phyloP scores from a whole-genome alignment of 805 yeast genomes.

The Kodamaea kakaduensis region DNA sequence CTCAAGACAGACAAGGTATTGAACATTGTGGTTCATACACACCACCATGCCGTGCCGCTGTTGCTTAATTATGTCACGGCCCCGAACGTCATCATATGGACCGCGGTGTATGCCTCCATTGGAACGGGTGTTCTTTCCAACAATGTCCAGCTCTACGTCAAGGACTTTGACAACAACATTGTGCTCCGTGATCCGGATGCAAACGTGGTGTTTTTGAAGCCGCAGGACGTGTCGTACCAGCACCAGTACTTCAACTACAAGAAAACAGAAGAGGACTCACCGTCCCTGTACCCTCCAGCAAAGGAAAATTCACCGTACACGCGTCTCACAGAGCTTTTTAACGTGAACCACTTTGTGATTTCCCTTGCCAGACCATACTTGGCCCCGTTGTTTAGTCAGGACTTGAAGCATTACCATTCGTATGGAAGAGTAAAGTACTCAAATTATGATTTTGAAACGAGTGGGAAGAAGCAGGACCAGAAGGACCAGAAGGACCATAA shows the following conservation, averaged over 20 bases:
- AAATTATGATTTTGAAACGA: conserved; percentile 9
- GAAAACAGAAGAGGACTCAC: conserved; percentile 9
- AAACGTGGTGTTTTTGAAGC: conserved; percentile 40
- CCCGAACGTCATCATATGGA: conserved; percentile 85
- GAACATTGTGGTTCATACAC: conserved; percentile 83
- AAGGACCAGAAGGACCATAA: too few species aligned
- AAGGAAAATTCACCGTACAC: conserved; percentile 64
- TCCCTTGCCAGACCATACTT: conserved; percentile 91
- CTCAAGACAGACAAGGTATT: conserved; percentile 71
- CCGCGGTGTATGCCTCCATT: conserved; percentile 79
- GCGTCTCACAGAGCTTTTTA: conserved; percentile 84
- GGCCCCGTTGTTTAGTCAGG: conserved; percentile 84
- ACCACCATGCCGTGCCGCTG: conserved; percentile 63
- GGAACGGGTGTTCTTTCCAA: conserved; percentile 66
- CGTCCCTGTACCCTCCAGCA: conserved; percentile 19
- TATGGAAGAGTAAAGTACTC: conserved; percentile 29
- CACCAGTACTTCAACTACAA: conserved; percentile 37
- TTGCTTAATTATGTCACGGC: conserved; percentile 85
- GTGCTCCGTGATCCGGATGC: conserved; percentile 47
- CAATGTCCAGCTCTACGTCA: conserved; percentile 55
- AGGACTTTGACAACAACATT: conserved; percentile 56
- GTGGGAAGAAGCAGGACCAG: too few species aligned
- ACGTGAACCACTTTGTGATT: conserved; percentile 89
- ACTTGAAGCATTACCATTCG: conserved; percentile 62
- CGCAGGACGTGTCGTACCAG: conserved; percentile 43